Percentiles rank a stretch among this genome's conserved stretches.
These are phyloP conservation scores for Noccaea caerulescens DNA, from an alignment of 345 rosid genomes.

Conservation along the genomic window DNA sequence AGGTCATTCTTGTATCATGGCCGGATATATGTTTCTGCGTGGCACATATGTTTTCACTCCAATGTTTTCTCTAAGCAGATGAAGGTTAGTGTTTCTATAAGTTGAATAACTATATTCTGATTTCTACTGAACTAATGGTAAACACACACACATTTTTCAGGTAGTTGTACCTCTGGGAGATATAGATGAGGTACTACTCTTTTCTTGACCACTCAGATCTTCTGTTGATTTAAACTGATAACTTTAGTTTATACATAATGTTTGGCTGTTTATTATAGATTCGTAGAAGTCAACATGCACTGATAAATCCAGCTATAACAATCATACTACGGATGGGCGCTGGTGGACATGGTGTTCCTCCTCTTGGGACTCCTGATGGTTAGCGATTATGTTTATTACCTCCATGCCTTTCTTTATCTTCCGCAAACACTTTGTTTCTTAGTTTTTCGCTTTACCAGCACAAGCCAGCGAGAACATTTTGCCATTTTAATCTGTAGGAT, in stretches of 20 bases:
- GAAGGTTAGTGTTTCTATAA: constrained; percentile 64
- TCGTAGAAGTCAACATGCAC: constrained; percentile 94
- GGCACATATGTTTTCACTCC: constrained; percentile 99
- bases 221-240: constrained; percentile 16
- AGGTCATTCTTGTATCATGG: constrained; percentile 98
- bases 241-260: background rate
- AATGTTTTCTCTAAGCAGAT: constrained; percentile 98
- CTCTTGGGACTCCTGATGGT: constrained; percentile 98
- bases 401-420: constrained; percentile 21
- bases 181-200: constrained; percentile 77
- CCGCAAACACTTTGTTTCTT: background rate
- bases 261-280: constrained; percentile 55
- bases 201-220: constrained; percentile 20
- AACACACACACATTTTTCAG: constrained; percentile 46
- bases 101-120: background rate
- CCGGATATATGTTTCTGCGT: constrained; percentile 95
- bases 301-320: constrained; percentile 95
- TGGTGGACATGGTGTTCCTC: constrained; percentile 99
- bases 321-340: constrained; percentile 96
- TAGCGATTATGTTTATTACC: constrained; percentile 41
- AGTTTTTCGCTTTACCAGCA: constrained; percentile 10
- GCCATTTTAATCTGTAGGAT: constrained; percentile 21
- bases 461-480: constrained; percentile 2
- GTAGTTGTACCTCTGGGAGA: constrained; percentile 91
- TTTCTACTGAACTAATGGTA: constrained; percentile 13